A percentile compares a stretch with the other conserved stretches of the same genome.
phyloP scores from a whole-genome alignment of 257 asterid species.

The Solanum boliviense region DNA sequence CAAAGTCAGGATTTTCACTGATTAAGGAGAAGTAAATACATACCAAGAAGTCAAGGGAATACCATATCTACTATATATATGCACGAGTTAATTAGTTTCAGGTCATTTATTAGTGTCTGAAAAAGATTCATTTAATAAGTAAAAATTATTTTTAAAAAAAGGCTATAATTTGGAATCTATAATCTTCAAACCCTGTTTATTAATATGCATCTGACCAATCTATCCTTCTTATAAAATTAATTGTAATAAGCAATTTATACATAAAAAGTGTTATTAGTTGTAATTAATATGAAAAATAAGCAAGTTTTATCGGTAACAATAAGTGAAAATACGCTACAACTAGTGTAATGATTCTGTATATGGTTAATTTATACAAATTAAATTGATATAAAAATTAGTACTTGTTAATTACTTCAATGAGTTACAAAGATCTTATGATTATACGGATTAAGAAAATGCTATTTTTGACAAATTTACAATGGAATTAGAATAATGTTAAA shows the following conservation, averaged over 20 bases:
- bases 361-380: not conserved
- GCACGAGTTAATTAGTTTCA: not conserved
- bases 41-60: not conserved
- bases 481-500: not conserved
- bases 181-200: not conserved
- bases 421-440: not conserved
- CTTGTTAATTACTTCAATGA: too few species aligned
- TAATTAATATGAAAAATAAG: not conserved
- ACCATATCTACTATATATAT: too few species aligned
- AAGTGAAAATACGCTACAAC: not conserved
- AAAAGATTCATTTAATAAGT: not conserved
- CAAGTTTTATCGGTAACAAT: not conserved
- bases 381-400: not conserved
- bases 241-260: not conserved
- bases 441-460: not conserved
- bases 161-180: not conserved
- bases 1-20: not conserved
- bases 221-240: not conserved
- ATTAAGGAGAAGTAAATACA: not conserved
- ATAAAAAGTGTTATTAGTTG: not conserved
- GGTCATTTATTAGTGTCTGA: not conserved
- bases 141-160: not conserved
- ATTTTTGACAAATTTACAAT: not conserved
- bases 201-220: not conserved
- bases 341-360: not conserved